These are phyloP conservation scores for Tolypocladium inflatum DNA, from an alignment of 2,329 filamentous ascomycete species.

Conservation along the genomic window DNA sequence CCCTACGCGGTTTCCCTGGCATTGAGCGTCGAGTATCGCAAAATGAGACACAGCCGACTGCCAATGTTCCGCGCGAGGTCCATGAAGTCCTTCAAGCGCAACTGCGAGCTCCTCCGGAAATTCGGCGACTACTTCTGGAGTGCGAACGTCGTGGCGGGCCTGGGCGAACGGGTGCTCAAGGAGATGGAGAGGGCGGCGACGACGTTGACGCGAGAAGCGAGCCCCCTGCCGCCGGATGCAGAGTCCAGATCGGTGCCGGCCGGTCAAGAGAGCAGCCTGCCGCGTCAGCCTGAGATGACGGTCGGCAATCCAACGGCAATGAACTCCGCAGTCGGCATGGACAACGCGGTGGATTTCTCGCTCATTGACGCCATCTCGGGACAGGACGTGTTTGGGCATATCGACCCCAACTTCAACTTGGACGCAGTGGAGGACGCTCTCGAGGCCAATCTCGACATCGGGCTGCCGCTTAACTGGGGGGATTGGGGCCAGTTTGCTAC, in stretches of 20 bases:
- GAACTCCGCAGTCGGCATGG: conserved; percentile 17
- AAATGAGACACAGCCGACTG: conserved; percentile 51
- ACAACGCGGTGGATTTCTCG: conserved; percentile 29
- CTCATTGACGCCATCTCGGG: conserved; percentile 34
- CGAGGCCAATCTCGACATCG: conserved; percentile 45
- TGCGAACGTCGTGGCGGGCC: conserved; percentile 41
- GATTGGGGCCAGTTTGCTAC: conserved; percentile 30
- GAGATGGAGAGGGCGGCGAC: conserved; percentile 47
- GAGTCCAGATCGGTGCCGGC: conserved; percentile 8
- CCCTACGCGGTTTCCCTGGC: conserved; percentile 53
- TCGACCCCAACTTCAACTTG: conserved; percentile 45
- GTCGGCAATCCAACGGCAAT: conserved; percentile 15
- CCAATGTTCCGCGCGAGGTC: conserved; percentile 50
- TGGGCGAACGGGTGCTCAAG: conserved; percentile 44
- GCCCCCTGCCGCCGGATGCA: conserved; percentile 13
- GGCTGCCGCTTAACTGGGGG: conserved; percentile 41
- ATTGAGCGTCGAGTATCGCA: conserved; percentile 52
- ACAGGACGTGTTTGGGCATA: conserved; percentile 44
- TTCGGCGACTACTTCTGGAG: conserved; percentile 51
- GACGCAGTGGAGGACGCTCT: conserved; percentile 44
- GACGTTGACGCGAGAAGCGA: conserved; percentile 28
- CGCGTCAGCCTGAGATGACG: conserved; percentile 8
- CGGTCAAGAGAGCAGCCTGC: conserved; percentile 1
- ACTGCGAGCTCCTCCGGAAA: conserved; percentile 41
- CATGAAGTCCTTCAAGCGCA: conserved; percentile 42